Evolutionary conservation across 208 protist genomes (phyloP), one percentile per base, ranked within the genome.

Genomic region (Zelonia costaricensis): DNA sequence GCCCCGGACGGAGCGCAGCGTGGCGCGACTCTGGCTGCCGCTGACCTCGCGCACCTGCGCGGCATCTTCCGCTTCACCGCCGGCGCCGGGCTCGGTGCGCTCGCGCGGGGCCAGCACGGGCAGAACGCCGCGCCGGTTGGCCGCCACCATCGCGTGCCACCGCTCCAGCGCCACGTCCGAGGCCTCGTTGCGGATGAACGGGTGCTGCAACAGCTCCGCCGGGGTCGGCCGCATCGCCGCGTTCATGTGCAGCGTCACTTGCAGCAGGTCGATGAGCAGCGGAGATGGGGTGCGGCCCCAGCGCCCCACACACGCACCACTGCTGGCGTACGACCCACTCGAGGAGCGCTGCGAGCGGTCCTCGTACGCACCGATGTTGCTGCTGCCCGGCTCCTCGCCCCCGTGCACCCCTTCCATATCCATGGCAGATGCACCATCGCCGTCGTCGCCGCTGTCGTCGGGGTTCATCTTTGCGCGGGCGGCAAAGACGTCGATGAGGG

Each of bases 151-250:
- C n/a, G 58, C 54, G 27, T 65, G 75, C 78, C 82, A 88, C 9
- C 66, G 67, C 22, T 70, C 39, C 23, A 88, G 54, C 16, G 62
- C 64, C 4, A 20, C 55, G 0, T 43, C 12, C 0, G 56, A 61
- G 36, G 25, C 31, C 22, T 72, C 66, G 16, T 62, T 70, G 7
- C 69, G 69, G 51, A 95, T 92, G 40, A 93, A 92, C 12, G 89
- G 85, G 58, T 95, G 89, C 60, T 71, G 74, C 52, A 92, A 75
- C 36, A 92, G 76, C 59, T 93, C 78, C 13, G 61, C 45, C 7
- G 86, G 78, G 1, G 67, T 70, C 1, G 80, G 81, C 4, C 89
- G 81, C 25, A 38, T 54, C n/a, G 68, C 57, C n/a, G 67, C 51
- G 39, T 89, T 76, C 25, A 86, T 63, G 40, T 54, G 61, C 61